Evolutionary conservation across 176 grass and related monocot species (phyloP).

Genomic region (Aegilops umbellulata): DNA sequence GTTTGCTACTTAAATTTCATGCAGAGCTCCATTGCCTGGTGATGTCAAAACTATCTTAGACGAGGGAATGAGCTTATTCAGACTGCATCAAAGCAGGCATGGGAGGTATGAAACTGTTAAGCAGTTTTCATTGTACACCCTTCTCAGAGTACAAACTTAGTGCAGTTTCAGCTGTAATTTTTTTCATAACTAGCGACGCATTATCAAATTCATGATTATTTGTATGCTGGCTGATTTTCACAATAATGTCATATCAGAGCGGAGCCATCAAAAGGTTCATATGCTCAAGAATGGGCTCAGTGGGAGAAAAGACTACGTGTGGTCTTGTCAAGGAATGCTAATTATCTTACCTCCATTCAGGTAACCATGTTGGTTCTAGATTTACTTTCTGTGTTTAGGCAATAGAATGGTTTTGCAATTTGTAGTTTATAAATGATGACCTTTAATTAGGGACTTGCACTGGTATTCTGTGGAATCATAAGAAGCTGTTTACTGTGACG

Average conservation of each 20-base stretch:
- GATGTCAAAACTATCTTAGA: constrained; percentile 68
- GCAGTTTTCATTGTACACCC: not conserved
- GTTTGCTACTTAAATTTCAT: constrained; percentile 19
- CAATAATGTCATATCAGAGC: constrained; percentile 54
- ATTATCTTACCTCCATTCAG: constrained; percentile 88
- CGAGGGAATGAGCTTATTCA: constrained; percentile 86
- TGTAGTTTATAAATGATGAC: not conserved
- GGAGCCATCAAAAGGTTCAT: constrained; percentile 88
- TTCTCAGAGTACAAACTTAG: not conserved
- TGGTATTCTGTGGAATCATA: constrained; percentile 2
- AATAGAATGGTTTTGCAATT: not conserved
- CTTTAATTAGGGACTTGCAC: not conserved
- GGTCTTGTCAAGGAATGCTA: constrained; percentile 57
- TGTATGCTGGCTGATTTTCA: constrained; percentile 29
- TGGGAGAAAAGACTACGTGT: constrained; percentile 80
- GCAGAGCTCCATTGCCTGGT: constrained; percentile 70
- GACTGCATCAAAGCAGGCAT: constrained; percentile 80
- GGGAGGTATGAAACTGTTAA: constrained; percentile 69
- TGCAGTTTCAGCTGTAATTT: not conserved
- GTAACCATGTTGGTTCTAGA: constrained; percentile 33
- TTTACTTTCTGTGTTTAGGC: constrained; percentile 3
- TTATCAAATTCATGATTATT: constrained; percentile 14
- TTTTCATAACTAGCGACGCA: not conserved
- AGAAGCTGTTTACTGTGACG: not conserved
- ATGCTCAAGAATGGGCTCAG: constrained; percentile 79